Percentiles rank a stretch among this genome's conserved stretches.
Conservation (phyloP, 192 early-diverging fungal species). For the Podila epicladia region DNA sequence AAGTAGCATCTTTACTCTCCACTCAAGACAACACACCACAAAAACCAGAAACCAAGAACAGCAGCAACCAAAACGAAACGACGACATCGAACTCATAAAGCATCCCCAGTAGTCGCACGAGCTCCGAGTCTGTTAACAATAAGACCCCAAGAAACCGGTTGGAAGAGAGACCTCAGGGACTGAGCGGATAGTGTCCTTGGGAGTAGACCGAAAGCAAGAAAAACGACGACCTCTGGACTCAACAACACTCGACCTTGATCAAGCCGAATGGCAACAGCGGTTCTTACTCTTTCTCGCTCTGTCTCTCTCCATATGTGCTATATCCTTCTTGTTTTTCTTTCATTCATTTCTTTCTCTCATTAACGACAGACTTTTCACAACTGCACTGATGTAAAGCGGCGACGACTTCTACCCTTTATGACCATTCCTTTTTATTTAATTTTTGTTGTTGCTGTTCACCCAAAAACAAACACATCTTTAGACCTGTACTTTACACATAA, state of each 20-base stretch:
- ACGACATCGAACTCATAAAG: no score
- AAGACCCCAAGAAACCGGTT: no score
- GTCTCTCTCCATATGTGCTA: neutral
- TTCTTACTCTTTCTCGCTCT: neutral
- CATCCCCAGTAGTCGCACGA: no score
- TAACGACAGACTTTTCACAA: no score
- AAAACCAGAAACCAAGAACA: neutral
- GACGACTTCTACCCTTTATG: neutral
- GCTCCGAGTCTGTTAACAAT: no score
- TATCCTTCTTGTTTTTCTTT: conserved; percentile 1
- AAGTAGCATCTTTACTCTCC: no score
- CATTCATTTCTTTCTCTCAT: neutral
- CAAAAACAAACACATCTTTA: conserved; percentile 1
- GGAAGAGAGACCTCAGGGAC: no score
- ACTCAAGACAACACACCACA: no score
- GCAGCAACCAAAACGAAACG: neutral
- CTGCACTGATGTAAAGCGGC: no score
- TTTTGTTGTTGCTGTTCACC: neutral
- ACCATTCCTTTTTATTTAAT: neutral
- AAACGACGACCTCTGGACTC: conserved; percentile 3
- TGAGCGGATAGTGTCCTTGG: no score
- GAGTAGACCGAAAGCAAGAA: neutral
- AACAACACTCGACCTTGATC: conserved; percentile 30
- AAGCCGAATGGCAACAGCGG: conserved; percentile 14
- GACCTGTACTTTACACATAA: conserved; percentile 14